phyloP scores from a whole-genome alignment of 371 early-diverging fungal genomes.

The Mucor plumbeus region DNA sequence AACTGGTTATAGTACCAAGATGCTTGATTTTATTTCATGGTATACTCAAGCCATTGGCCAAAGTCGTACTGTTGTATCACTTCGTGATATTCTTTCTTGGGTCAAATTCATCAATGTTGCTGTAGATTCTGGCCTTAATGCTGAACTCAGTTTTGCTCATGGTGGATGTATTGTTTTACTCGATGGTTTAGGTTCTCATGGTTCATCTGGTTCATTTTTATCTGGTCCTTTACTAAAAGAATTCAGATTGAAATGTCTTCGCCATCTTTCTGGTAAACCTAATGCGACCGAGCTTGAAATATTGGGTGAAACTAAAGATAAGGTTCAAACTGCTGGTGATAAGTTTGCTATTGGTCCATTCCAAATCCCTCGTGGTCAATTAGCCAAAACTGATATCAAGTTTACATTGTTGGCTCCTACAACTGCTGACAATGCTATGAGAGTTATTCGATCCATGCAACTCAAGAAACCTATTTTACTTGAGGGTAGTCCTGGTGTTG shows the following conservation, averaged over 20 bases:
- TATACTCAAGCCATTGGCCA: constrained; percentile 55
- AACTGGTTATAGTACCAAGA: constrained; percentile 40
- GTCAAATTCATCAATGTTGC: constrained; percentile 78
- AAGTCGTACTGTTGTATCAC: constrained; percentile 64
- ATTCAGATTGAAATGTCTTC: constrained; percentile 61
- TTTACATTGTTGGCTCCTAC: constrained; percentile 93
- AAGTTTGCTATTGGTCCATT: constrained; percentile 81
- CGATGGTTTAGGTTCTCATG: constrained; percentile 93
- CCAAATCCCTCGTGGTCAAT: constrained; percentile 69
- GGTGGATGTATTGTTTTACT: constrained; percentile 94
- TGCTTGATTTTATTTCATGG: constrained; percentile 66
- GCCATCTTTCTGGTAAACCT: constrained; percentile 42
- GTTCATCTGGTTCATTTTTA: constrained; percentile 73
- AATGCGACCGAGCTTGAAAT: constrained; percentile 49
- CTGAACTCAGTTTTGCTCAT: constrained; percentile 75
- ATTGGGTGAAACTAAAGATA: constrained; percentile 50
- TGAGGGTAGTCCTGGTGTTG: constrained; percentile 97
- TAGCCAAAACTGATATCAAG: constrained; percentile 54
- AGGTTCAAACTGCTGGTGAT: constrained; percentile 43
- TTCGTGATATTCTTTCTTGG: constrained; percentile 96
- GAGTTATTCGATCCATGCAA: constrained; percentile 96
- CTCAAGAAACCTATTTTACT: constrained; percentile 93
- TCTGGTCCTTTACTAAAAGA: constrained; percentile 52
- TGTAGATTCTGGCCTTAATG: constrained; percentile 37
- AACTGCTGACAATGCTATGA: constrained; percentile 84